Conservation (phyloP, 106 monocot genomes). For the Platanthera zijinensis region DNA sequence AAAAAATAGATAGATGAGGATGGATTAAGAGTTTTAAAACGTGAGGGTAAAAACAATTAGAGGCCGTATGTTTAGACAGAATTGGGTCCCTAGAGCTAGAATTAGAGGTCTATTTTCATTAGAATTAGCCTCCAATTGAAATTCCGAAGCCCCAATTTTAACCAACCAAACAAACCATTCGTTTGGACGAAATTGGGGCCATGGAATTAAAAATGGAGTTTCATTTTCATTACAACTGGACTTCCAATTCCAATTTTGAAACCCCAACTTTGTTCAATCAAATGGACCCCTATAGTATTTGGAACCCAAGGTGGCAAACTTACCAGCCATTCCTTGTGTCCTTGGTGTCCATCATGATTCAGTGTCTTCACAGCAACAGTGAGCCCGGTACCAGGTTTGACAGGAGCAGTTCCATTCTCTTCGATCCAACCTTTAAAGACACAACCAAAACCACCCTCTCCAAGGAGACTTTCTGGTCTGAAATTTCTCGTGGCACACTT, state of each 20-base stretch:
- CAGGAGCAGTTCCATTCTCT: constrained; percentile 67
- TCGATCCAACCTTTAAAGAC: constrained; percentile 87
- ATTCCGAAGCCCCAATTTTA: too few relatives aligned
- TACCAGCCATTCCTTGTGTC: constrained; percentile 83
- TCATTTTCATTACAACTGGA: too few relatives aligned
- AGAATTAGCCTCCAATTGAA: too few relatives aligned
- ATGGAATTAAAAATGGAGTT: too few relatives aligned
- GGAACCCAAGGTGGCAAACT: constrained; percentile 4
- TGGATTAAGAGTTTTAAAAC: background rate
- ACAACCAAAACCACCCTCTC: constrained; percentile 78
- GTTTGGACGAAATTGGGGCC: too few relatives aligned
- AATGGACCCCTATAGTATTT: background rate
- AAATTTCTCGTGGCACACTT: constrained; percentile 72
- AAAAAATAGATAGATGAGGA: background rate
- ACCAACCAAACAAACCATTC: too few relatives aligned
- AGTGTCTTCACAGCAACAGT: constrained; percentile 73
- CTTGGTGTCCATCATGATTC: constrained; percentile 73
- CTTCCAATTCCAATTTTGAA: too few relatives aligned
- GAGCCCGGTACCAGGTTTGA: constrained; percentile 67
- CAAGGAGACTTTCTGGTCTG: constrained; percentile 62
- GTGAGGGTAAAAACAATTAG: background rate
- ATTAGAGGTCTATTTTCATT: too few relatives aligned
- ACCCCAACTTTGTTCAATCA: too few relatives aligned
- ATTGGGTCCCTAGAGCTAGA: too few relatives aligned
- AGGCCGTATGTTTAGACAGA: background rate